Evolutionary conservation across 768 basidiomycete genomes (phyloP), one percentile per base, ranked within the genome.

Genomic region (Termitomyces heimii): DNA sequence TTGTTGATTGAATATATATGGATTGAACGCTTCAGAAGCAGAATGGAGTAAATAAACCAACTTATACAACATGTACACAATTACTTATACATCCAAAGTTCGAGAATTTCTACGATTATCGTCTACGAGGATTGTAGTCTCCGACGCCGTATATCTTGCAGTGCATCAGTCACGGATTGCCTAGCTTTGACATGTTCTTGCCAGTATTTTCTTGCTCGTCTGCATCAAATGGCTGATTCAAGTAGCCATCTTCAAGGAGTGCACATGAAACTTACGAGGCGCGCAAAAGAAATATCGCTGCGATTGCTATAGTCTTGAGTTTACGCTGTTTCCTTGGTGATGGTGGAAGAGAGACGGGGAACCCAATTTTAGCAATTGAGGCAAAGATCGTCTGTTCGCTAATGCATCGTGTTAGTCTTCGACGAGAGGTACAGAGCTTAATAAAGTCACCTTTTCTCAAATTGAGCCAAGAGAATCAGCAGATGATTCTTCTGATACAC

Each of bases 401-500:
- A 18, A n/a, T 52, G 37, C 16, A 3, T 39, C 5, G 13, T 40
- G 57, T 18, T 51, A 51, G 24, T 51, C 24, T 16, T 39, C 20
- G 6, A n/a, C 55, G 18, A 20, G 39, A 14, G 47, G n/a, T n/a
- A 31, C 20, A 20, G 47, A 34, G 28, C 56, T 51, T 22, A 8
- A 10, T 58, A 39, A 26, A 8, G 79, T 60, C 51, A 91, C 91
- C 84, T 87, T 65, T 79, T 82, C 73, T 92, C 86, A 56, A 86
- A 83, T 56, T 81, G 78, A 22, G 80, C 68, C 26, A 97, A 71
- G n/a, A 95, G 75, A 3, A 85, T 72, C 9, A 94, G 74, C 12
- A 98, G 77, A 68, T 98, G 98, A 47, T 81, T 75, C 68, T 99
- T 99, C 75, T 98, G 97, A 65, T 93, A 85, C 16, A 79, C 76